phyloP scores from a whole-genome alignment of 2,329 filamentous ascomycete species.

The Colletotrichum theobromicola region DNA sequence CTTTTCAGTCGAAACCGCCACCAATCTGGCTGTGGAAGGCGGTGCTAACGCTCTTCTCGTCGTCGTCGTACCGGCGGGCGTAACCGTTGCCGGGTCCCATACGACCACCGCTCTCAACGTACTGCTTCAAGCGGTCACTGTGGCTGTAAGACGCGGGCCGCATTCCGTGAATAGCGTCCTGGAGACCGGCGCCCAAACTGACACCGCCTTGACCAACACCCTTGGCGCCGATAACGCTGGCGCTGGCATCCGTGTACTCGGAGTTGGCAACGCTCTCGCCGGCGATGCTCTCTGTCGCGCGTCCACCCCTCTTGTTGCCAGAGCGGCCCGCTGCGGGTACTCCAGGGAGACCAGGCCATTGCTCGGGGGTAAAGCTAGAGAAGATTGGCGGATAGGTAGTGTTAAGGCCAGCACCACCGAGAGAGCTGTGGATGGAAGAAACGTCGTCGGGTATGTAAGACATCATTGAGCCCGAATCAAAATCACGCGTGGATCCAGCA shows the following conservation, averaged over 20 bases:
- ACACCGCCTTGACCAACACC: slow-evolving; percentile 84
- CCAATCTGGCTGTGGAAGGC: slow-evolving; percentile 96
- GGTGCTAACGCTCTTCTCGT: slow-evolving; percentile 94
- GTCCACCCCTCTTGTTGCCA: slow-evolving; percentile 70
- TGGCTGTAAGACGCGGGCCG: slow-evolving; percentile 71
- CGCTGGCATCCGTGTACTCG: slow-evolving; percentile 84
- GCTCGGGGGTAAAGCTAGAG: slow-evolving; percentile 84
- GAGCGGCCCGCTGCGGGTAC: slow-evolving; percentile 63
- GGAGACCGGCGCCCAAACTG: slow-evolving; percentile 82
- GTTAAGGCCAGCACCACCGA: slow-evolving; percentile 82
- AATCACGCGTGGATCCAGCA: slow-evolving; percentile 48
- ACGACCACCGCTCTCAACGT: slow-evolving; percentile 85
- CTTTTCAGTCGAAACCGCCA: slow-evolving; percentile 58
- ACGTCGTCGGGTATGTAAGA: slow-evolving; percentile 98
- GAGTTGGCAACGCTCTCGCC: slow-evolving; percentile 93
- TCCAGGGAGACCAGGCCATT: slow-evolving; percentile 84
- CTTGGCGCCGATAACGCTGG: slow-evolving; percentile 78
- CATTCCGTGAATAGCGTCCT: slow-evolving; percentile 71
- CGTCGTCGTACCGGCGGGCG: slow-evolving; percentile 81
- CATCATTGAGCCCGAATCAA: slow-evolving; percentile 86
- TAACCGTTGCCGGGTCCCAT: slow-evolving; percentile 62
- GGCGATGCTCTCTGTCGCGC: slow-evolving; percentile 78
- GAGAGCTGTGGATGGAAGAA: slow-evolving; percentile 91
- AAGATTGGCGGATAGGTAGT: slow-evolving; percentile 95
- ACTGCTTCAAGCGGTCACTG: slow-evolving; percentile 91